Evolutionary conservation across 352 stramenopile genomes (phyloP), one percentile per base, ranked within the genome.

Genomic region (Thraustochytrium sp.): DNA sequence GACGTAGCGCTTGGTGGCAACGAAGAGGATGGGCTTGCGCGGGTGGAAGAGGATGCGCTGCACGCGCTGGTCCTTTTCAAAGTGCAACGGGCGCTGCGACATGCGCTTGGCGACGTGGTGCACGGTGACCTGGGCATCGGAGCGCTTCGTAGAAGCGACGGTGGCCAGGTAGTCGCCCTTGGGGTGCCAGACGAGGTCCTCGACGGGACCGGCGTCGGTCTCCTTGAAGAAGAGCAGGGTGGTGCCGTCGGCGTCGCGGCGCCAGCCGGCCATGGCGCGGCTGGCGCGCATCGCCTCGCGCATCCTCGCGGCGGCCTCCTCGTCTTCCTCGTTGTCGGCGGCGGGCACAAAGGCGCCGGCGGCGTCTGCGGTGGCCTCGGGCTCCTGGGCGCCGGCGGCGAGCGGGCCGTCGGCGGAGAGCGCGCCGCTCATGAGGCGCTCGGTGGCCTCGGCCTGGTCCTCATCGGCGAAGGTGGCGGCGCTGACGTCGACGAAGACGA

Each of bases 91-190:
- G 82, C 98, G 97, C 86, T 99, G 96, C 26, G 94, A 96, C 73
- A 93, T 92, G 54, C 93, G 92, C 89, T 98, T 98, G 68, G 92
- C 97, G n/a, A 99, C 87, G 87, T 99, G 96, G 87, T 99, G 97
- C 85, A 99, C 98, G 51, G 98, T 88, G 77, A 99, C 96, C 3
- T 95, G 90, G 26, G 93, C 91, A 2, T 95, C 89, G 21, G 91
- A 54, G 26, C 37, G 34, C 44, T 80, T 80, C 1, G 53, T 65
- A 5, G 46, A 16, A 9, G 26, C 18, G 5, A 80, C 68, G 1
- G 94, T 98, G 38, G 96, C 92, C 65, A 99, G 92, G 89, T 99
- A 99, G 87, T 99, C 97, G 23, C 97, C 97, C 91, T 99, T 99
- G 84, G 92, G 87, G 87, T 99, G 97, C 97, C 97, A 99, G 56